Conservation (phyloP, 345 rosid species). For the Murraya koenigii region DNA sequence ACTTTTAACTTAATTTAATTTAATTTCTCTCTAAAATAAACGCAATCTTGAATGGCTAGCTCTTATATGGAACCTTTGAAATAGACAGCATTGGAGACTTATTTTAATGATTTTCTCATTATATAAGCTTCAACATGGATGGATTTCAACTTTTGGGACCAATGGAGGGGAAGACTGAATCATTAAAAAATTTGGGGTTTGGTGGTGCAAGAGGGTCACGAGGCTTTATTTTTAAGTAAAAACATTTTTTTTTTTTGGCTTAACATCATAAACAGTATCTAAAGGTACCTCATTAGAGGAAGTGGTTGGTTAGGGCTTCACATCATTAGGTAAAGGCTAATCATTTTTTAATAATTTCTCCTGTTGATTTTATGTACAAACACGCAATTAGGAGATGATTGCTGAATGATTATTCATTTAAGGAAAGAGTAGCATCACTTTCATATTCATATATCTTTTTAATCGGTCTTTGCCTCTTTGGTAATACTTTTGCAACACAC, state of each 20-base stretch:
- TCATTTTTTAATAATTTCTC: conserved; percentile 11
- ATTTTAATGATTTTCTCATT: conserved; percentile 20
- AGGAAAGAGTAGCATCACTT: conserved; percentile 9
- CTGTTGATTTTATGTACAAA: conserved; percentile 21
- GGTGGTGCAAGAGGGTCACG: conserved; percentile 28
- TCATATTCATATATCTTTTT: background rate
- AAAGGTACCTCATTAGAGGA: background rate
- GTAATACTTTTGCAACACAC: conserved; percentile 6
- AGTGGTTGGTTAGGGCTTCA: conserved; percentile 32
- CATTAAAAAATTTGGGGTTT: conserved; percentile 23
- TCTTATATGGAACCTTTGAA: conserved; percentile 14
- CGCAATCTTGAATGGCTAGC: background rate
- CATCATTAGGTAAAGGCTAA: conserved; percentile 41
- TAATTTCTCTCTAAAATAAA: background rate
- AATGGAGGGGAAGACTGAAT: conserved; percentile 16
- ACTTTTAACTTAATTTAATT: background rate
- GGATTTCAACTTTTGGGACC: conserved; percentile 31
- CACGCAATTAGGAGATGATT: conserved; percentile 26
- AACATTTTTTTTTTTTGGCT: conserved; percentile 1
- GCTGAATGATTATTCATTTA: conserved; percentile 15
- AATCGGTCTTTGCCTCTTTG: background rate
- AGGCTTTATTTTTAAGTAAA: conserved; percentile 24
- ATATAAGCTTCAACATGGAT: conserved; percentile 14
- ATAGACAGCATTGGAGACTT: conserved; percentile 7
- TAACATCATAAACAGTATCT: conserved; percentile 5